Percentiles rank a stretch among this genome's conserved stretches.
Evolutionary conservation across 192 early-diverging fungal species (phyloP).

Genomic region (Rhizoclosmatium sp.): DNA sequence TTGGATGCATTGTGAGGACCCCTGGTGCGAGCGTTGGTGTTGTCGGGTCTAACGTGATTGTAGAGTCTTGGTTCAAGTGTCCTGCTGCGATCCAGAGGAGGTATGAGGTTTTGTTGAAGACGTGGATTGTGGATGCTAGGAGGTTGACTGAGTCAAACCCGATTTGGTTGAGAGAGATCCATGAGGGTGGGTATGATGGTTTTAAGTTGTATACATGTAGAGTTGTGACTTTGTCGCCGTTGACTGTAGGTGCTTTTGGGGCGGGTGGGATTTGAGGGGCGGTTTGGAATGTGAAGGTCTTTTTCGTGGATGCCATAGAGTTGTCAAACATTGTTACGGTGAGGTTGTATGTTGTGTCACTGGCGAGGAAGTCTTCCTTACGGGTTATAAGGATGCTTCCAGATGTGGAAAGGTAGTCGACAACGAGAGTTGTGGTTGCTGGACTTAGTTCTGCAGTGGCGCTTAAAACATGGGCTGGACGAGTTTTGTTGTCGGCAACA

Average conservation of each 20-base stretch:
- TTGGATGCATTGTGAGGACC: slow-evolving; percentile 3
- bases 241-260: neutral
- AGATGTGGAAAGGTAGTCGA: slow-evolving; percentile 26
- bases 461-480: slow-evolving; percentile 16
- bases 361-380: neutral
- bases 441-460: slow-evolving; percentile 23
- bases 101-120: neutral
- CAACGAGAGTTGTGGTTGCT: neutral
- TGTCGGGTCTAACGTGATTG: slow-evolving; percentile 18
- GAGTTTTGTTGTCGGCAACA: slow-evolving; percentile 33
- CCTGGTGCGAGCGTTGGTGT: slow-evolving; percentile 28
- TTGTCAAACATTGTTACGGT: slow-evolving; percentile 36
- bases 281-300: slow-evolving; percentile 16
- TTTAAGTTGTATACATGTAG: slow-evolving; percentile 34
- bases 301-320: slow-evolving; percentile 18
- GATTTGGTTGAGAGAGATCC: slow-evolving; percentile 33
- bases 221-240: neutral
- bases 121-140: slow-evolving; percentile 19
- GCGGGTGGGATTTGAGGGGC: neutral
- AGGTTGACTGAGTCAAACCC: slow-evolving; percentile 33
- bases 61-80: slow-evolving; percentile 11
- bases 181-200: slow-evolving; percentile 28
- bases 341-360: slow-evolving; percentile 19
- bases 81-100: slow-evolving; percentile 32
- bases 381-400: slow-evolving; percentile 14